Evolutionary conservation across 768 basidiomycete genomes (phyloP).

Genomic region (Mycena epipterygia): DNA sequence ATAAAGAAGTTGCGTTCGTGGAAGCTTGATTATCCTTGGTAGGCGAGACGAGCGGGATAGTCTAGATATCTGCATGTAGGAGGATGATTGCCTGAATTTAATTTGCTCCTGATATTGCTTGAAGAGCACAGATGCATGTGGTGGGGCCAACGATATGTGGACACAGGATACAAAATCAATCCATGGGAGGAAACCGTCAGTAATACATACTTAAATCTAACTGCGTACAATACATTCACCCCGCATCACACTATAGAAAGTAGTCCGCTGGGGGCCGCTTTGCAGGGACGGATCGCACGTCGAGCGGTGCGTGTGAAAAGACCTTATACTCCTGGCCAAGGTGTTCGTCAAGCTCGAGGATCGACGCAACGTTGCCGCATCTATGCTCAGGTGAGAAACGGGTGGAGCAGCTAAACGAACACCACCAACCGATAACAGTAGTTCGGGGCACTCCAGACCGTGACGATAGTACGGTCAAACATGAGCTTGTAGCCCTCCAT

Average conservation of each 20-base stretch:
- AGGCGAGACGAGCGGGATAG: too few species aligned
- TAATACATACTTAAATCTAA: neutral
- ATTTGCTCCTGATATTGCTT: too few species aligned
- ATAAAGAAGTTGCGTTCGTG: too few species aligned
- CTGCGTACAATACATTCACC: neutral
- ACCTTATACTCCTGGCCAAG: slow-evolving; percentile 96
- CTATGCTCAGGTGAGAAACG: too few species aligned
- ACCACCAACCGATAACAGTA: slow-evolving; percentile 99
- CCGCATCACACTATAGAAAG: slow-evolving; percentile 71
- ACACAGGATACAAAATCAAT: too few species aligned
- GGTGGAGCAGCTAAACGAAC: too few species aligned
- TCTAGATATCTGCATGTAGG: too few species aligned
- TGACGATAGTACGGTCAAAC: slow-evolving; percentile 96
- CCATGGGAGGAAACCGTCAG: neutral
- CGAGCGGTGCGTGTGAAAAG: slow-evolving; percentile 91
- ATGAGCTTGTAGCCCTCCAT: slow-evolving; percentile 99
- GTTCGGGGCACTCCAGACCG: slow-evolving; percentile 98
- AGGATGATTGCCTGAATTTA: too few species aligned
- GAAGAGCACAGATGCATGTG: too few species aligned
- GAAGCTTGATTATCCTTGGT: too few species aligned
- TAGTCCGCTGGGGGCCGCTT: slow-evolving; percentile 92
- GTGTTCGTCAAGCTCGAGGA: slow-evolving; percentile 94
- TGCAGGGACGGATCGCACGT: slow-evolving; percentile 84
- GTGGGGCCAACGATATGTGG: too few species aligned
- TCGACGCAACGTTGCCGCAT: slow-evolving; percentile 96